phyloP scores from a whole-genome alignment of 1,139 yeast species.

The Geotrichum candidum region DNA sequence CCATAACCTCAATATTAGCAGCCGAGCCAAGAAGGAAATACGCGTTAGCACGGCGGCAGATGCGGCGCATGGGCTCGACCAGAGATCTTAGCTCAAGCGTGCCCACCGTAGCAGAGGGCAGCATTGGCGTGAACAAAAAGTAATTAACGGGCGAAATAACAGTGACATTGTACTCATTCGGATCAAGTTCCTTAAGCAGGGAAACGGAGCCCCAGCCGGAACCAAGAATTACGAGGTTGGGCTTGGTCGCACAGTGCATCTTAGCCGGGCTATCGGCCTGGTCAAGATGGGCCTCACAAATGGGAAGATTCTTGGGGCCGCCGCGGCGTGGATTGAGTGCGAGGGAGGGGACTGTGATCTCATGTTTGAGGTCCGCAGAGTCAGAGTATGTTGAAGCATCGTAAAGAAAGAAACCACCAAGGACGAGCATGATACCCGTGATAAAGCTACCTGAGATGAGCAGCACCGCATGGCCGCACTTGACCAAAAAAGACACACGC shows the following conservation, averaged over 20 bases:
- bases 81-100: slow-evolving; percentile 48
- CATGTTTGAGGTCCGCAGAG: slow-evolving; percentile 33
- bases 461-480: slow-evolving; percentile 3
- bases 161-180: slow-evolving; percentile 51
- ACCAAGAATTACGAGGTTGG: slow-evolving; percentile 51
- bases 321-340: slow-evolving; percentile 53
- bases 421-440: slow-evolving; percentile 3
- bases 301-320: slow-evolving; percentile 63
- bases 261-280: slow-evolving; percentile 45
- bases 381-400: slow-evolving; percentile 51
- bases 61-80: slow-evolving; percentile 53
- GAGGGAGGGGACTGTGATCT: slow-evolving; percentile 42
- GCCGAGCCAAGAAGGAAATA: slow-evolving; percentile 55
- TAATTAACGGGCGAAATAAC: slow-evolving; percentile 58
- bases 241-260: slow-evolving; percentile 40
- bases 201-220: slow-evolving; percentile 53
- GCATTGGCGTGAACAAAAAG: slow-evolving; percentile 53
- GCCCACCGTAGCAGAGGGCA: slow-evolving; percentile 58
- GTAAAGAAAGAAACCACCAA: slow-evolving; percentile 48
- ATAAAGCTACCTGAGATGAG: slow-evolving; percentile 8
- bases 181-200: slow-evolving; percentile 39
- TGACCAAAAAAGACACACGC: slow-evolving; percentile 1
- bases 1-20: slow-evolving; percentile 47
- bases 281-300: slow-evolving; percentile 48
- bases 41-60: slow-evolving; percentile 44